Conservation (phyloP, 805 yeast genomes). For the Saturnispora gosingensis region DNA sequence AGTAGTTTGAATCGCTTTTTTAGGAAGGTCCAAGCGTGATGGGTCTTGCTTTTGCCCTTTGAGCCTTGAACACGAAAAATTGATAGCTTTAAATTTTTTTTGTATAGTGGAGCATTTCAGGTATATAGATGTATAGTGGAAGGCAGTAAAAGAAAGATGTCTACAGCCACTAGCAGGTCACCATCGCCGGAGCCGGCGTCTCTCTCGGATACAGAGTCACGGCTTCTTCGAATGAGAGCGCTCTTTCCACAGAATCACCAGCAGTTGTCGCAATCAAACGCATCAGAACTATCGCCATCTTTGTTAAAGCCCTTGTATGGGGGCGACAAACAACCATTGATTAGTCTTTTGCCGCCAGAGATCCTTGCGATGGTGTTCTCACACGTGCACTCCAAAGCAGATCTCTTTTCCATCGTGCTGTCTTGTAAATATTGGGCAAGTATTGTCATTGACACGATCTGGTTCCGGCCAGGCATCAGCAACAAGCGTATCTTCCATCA, state of each 20-base stretch:
- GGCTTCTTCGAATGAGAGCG: conserved; percentile 2
- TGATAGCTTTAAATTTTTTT: not conserved
- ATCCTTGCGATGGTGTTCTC: conserved; percentile 59
- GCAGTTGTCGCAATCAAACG: not conserved
- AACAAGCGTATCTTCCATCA: conserved; percentile 39
- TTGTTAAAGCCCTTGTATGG: not conserved
- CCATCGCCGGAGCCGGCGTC: conserved; percentile 3
- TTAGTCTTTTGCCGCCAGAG: conserved; percentile 46
- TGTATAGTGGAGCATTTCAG: not conserved
- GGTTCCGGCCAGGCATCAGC: conserved; percentile 79
- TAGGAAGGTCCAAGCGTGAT: not conserved
- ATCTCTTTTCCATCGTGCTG: conserved; percentile 50
- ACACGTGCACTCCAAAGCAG: conserved; percentile 48
- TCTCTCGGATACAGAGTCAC: conserved; percentile 3
- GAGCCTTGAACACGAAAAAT: not conserved
- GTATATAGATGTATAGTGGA: not conserved
- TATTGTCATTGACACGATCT: conserved; percentile 65
- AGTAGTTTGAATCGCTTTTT: not conserved
- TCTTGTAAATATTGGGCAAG: conserved; percentile 79
- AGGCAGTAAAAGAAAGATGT: not conserved
- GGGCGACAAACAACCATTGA: conserved; percentile 18
- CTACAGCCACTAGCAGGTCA: conserved; percentile 6
- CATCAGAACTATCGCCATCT: not conserved
- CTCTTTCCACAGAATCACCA: not conserved
- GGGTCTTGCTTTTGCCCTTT: not conserved